Percentiles rank a stretch among this genome's conserved stretches.
These are phyloP conservation scores for Chlorella sp. DNA, from an alignment of 139 green algal genomes.

Conservation along the genomic window DNA sequence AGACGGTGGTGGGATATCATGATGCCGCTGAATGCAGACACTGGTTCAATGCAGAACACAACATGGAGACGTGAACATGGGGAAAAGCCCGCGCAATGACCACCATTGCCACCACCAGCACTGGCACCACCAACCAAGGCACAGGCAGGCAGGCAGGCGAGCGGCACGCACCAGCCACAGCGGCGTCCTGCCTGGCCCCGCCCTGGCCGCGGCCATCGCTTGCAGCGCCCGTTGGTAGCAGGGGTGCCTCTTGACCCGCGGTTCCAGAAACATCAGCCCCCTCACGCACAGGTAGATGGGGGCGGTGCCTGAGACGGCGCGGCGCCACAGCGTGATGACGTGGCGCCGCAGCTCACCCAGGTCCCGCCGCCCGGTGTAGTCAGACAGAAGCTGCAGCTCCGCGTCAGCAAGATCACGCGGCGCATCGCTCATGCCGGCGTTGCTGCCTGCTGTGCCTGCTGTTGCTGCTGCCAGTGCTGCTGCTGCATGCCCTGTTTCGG, in stretches of 20 bases:
- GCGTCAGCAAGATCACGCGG: background rate
- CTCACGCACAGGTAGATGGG: conserved; percentile 3
- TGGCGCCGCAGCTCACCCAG: background rate
- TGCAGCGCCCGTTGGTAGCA: background rate
- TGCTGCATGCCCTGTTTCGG: no score
- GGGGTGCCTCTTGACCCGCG: background rate
- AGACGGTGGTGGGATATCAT: no score
- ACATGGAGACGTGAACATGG: background rate
- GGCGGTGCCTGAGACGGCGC: background rate
- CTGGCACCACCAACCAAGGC: background rate
- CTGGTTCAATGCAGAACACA: no score
- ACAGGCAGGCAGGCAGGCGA: background rate
- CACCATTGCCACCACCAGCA: background rate
- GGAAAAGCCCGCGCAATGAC: background rate
- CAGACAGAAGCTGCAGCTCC: conserved; percentile 3
- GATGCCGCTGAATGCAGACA: background rate
- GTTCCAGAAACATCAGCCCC: conserved; percentile 3
- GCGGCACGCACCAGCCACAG: background rate
- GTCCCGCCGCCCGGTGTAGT: background rate
- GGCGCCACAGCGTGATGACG: background rate
- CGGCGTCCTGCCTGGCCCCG: background rate
- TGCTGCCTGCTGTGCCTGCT: no score
- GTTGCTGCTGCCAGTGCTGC: no score
- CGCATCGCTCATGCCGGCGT: background rate
- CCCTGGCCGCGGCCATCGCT: background rate